Percentiles rank a stretch among this genome's conserved stretches.
Conservation (phyloP, 768 basidiomycete species). For the Hysterangium stoloniferum region DNA sequence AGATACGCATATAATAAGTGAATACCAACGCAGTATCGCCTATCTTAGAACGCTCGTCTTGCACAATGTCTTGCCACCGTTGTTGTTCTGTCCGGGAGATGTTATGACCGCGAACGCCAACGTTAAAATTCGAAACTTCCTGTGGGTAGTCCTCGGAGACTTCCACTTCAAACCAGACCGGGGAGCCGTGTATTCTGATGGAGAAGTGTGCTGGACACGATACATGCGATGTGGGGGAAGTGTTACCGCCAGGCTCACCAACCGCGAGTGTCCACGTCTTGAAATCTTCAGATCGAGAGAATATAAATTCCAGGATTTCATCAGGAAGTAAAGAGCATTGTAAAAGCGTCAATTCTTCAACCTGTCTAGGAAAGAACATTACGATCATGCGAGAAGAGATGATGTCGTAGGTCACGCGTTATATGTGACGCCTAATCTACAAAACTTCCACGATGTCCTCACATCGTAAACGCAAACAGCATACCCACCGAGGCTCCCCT, state of each 20-base stretch:
- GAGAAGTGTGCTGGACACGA: conserved; percentile 28
- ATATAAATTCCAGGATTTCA: conserved; percentile 40
- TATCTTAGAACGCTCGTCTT: conserved; percentile 30
- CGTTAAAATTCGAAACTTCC: conserved; percentile 9
- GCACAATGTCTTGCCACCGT: conserved; percentile 37
- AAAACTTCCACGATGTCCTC: too few relatives aligned
- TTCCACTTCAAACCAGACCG: conserved; percentile 30
- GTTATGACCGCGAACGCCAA: conserved; percentile 38
- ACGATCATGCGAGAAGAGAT: too few relatives aligned
- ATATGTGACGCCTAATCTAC: too few relatives aligned
- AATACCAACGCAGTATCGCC: conserved; percentile 24
- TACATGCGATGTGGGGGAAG: conserved; percentile 17
- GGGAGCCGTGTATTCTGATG: conserved; percentile 24
- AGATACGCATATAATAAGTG: background rate
- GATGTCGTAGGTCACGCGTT: too few relatives aligned
- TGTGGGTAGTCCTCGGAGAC: conserved; percentile 19
- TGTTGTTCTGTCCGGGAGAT: conserved; percentile 42
- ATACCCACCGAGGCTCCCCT: conserved; percentile 1
- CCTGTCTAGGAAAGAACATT: conserved; percentile 20
- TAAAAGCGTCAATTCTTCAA: conserved; percentile 54
- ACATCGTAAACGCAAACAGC: conserved; percentile 1
- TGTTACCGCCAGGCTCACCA: conserved; percentile 19
- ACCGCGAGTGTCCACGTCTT: conserved; percentile 25
- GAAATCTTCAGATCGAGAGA: conserved; percentile 27
- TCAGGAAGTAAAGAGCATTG: conserved; percentile 54